Percentiles rank a stretch among this genome's conserved stretches.
phyloP scores from a whole-genome alignment of 179 eudicot genomes.

The Actinidia chinensis region DNA sequence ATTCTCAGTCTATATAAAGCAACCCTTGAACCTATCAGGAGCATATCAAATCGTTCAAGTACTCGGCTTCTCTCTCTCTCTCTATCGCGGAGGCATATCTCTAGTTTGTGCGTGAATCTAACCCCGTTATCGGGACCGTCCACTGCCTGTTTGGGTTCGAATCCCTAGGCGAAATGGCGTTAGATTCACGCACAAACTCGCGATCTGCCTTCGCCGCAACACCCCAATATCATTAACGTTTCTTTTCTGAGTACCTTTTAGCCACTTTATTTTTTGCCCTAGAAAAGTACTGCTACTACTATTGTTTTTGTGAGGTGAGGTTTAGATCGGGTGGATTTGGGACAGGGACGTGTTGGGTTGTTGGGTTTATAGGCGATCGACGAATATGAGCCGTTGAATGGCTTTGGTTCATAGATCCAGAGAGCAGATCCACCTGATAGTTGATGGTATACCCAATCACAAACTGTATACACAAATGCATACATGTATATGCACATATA shows the following conservation, averaged over 20 bases:
- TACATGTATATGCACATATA: too few species aligned
- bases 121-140: neutral
- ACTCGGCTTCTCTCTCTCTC: too few species aligned
- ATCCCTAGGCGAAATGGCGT: conserved; percentile 4
- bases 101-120: conserved; percentile 1
- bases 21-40: neutral
- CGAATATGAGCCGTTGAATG: conserved; percentile 59
- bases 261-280: neutral
- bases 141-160: neutral
- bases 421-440: conserved; percentile 80
- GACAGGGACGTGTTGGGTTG: conserved; percentile 28
- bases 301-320: neutral
- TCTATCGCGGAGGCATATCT: neutral
- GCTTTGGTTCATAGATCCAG: conserved; percentile 61
- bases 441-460: conserved; percentile 49
- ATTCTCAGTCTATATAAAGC: neutral
- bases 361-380: conserved; percentile 26
- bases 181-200: conserved; percentile 22
- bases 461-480: too few species aligned
- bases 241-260: neutral
- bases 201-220: conserved; percentile 35
- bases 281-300: too few species aligned
- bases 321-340: conserved; percentile 31
- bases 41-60: neutral
- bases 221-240: neutral